A percentile compares a stretch with the other conserved stretches of the same genome.
These are phyloP conservation scores for Arabidopsis thaliana DNA, from an alignment of 345 rosid genomes.

Conservation along the genomic window TAIR10.1 NC_003076.8:21285001-21285500, in stretches of 20 bases:
- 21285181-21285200: neutral
- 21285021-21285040: conserved; percentile 57
- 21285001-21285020: conserved; percentile 90
- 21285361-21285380: neutral
- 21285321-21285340: neutral
- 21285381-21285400: neutral
- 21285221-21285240: conserved; percentile 23
- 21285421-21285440: too few relatives aligned
- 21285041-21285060: conserved; percentile 51
- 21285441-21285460: too few relatives aligned
- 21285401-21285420: neutral
- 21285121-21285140: conserved; percentile 52
- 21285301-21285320: conserved; percentile 48
- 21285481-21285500: too few relatives aligned
- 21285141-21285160: conserved; percentile 7
- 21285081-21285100: conserved; percentile 29
- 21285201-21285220: conserved; percentile 11
- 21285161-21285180: neutral
- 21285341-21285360: conserved; percentile 1
- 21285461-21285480: too few relatives aligned
- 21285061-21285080: conserved; percentile 42
- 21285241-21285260: conserved; percentile 52
- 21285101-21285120: neutral
- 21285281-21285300: conserved; percentile 53
- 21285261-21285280: conserved; percentile 57